Conservation (phyloP, 345 rosid species). For the Hypericum androsaemum region DNA sequence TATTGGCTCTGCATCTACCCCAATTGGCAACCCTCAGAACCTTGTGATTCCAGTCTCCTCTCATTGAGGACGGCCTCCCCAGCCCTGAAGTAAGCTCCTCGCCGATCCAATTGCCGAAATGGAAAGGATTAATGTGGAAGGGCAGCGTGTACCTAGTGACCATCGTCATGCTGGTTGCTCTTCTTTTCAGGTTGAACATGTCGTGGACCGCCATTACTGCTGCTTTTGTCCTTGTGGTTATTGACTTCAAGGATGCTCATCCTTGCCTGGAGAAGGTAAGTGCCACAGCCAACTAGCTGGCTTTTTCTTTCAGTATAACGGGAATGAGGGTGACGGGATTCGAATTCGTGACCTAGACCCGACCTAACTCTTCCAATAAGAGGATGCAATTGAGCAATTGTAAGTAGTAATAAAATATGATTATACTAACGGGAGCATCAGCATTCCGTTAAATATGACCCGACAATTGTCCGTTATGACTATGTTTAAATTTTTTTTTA, state of each 20-base stretch:
- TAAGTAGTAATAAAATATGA: too few species aligned
- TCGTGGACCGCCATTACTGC: conserved; percentile 87
- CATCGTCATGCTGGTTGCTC: conserved; percentile 52
- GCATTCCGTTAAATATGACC: too few species aligned
- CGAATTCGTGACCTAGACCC: too few species aligned
- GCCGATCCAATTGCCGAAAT: conserved; percentile 9
- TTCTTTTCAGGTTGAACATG: conserved; percentile 70
- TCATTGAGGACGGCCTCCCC: too few species aligned
- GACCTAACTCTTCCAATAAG: too few species aligned
- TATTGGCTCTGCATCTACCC: conserved; percentile 80
- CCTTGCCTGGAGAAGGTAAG: conserved; percentile 74
- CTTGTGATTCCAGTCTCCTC: conserved; percentile 42
- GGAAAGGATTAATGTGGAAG: conserved; percentile 56
- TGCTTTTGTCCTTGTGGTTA: conserved; percentile 68
- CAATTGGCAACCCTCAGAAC: conserved; percentile 87
- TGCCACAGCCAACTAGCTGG: too few species aligned
- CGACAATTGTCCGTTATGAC: not conserved
- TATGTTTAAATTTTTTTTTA: too few species aligned
- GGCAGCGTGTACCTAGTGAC: conserved; percentile 53
- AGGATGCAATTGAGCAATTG: too few species aligned
- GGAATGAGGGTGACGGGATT: too few species aligned
- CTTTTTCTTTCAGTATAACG: too few species aligned
- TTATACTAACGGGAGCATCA: too few species aligned
- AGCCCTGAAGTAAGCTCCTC: conserved; percentile 4
- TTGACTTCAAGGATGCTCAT: conserved; percentile 75